Conservation (phyloP, 129 eudicot genomes). For the Daucus carota region DNA sequence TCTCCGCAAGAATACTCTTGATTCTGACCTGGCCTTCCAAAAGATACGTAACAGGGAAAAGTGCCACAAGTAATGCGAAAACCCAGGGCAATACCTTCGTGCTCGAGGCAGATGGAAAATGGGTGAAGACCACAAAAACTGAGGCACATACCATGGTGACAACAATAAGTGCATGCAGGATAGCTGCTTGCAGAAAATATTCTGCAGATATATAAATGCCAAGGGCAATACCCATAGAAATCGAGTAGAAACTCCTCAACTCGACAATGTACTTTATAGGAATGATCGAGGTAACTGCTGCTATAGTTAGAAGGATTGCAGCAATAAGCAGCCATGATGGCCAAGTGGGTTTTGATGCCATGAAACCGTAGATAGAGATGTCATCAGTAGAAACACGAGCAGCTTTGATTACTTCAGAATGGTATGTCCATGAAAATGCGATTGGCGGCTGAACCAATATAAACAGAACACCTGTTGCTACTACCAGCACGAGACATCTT, state of each 20-base stretch:
- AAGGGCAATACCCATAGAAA: constrained; percentile 78
- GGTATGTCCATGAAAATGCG: constrained; percentile 77
- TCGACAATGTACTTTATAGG: constrained; percentile 89
- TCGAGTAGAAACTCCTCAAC: constrained; percentile 56
- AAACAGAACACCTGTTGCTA: constrained; percentile 77
- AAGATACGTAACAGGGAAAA: constrained; percentile 87
- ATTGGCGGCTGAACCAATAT: constrained; percentile 85
- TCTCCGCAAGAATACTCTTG: constrained; percentile 43
- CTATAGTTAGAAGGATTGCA: constrained; percentile 73
- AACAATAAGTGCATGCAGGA: constrained; percentile 68
- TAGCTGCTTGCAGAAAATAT: constrained; percentile 74
- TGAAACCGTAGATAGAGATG: constrained; percentile 85
- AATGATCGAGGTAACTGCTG: constrained; percentile 78
- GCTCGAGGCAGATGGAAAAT: constrained; percentile 90
- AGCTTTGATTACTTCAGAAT: constrained; percentile 76
- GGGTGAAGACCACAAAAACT: constrained; percentile 84
- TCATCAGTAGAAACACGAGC: constrained; percentile 88
- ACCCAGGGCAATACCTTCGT: constrained; percentile 89
- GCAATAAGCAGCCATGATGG: constrained; percentile 94
- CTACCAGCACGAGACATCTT: constrained; percentile 73
- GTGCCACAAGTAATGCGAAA: constrained; percentile 91
- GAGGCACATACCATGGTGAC: constrained; percentile 83
- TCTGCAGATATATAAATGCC: constrained; percentile 89
- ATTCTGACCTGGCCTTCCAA: constrained; percentile 87
- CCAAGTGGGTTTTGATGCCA: constrained; percentile 88